A percentile compares a stretch with the other conserved stretches of the same genome.
phyloP scores from a whole-genome alignment of 192 early-diverging fungal species.

The Linnemannia hyalina region DNA sequence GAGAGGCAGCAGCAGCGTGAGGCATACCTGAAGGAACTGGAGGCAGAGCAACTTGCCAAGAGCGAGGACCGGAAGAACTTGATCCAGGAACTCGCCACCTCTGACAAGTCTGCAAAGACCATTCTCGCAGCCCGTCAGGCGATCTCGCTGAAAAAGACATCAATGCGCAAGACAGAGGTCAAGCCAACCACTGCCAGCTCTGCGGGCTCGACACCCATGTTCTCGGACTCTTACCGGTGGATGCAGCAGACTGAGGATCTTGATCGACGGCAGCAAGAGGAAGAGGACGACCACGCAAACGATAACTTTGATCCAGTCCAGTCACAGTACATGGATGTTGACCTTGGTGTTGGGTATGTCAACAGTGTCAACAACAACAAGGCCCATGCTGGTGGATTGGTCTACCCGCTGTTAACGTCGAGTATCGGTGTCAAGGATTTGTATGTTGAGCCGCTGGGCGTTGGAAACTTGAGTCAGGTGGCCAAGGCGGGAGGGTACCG shows the following conservation, averaged over 20 bases:
- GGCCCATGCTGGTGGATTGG: constrained; percentile 52
- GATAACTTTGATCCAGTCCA: constrained; percentile 47
- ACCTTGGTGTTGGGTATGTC: constrained; percentile 51
- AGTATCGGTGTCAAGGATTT: constrained; percentile 54
- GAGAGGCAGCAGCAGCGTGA: constrained; percentile 72
- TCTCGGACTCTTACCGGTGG: constrained; percentile 43
- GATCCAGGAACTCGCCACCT: constrained; percentile 77
- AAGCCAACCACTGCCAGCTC: constrained; percentile 8
- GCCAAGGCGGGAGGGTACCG: constrained; percentile 53
- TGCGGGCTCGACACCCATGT: constrained; percentile 12
- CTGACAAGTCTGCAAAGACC: constrained; percentile 64
- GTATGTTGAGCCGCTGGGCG: constrained; percentile 26
- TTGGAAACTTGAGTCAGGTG: constrained; percentile 22
- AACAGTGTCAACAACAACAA: constrained; percentile 57
- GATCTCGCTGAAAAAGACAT: constrained; percentile 63
- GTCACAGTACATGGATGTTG: constrained; percentile 52
- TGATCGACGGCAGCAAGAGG: constrained; percentile 34
- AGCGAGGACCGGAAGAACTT: constrained; percentile 74
- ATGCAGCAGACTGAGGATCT: constrained; percentile 42
- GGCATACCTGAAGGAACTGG: constrained; percentile 76
- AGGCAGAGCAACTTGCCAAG: constrained; percentile 78
- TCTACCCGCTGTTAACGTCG: constrained; percentile 42
- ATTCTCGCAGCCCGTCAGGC: constrained; percentile 59
- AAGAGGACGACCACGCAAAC: constrained; percentile 31
- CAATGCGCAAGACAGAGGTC: constrained; percentile 57